Evolutionary conservation across 805 yeast species (phyloP).

Genomic region (Martiniozyma abietophila): DNA sequence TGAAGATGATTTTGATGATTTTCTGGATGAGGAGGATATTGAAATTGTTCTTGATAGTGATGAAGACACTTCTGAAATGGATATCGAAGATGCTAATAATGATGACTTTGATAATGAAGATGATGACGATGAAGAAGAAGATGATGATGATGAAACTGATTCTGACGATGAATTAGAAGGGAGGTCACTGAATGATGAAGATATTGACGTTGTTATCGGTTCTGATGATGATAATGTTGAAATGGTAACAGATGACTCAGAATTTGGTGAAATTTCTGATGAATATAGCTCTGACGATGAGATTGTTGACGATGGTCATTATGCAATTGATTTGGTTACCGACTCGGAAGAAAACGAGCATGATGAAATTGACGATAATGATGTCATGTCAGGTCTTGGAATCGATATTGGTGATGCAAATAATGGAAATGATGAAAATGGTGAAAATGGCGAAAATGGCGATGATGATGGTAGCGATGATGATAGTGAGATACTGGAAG

Average conservation of each 20-base stretch:
- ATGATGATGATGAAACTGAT: slow-evolving; percentile 27
- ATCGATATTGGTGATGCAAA: slow-evolving; percentile 13
- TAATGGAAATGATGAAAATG: slow-evolving; percentile 18
- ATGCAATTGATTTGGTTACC: slow-evolving; percentile 21
- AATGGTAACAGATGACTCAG: slow-evolving; percentile 3
- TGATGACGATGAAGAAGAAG: slow-evolving; percentile 17
- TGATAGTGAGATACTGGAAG: slow-evolving; percentile 25
- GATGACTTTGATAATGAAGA: slow-evolving; percentile 13
- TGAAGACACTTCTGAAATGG: slow-evolving; percentile 13
- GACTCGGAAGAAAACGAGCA: slow-evolving; percentile 4
- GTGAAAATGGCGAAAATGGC: slow-evolving; percentile 10
- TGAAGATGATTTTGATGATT: slow-evolving; percentile 11
- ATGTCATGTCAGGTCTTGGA: slow-evolving; percentile 15
- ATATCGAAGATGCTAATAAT: slow-evolving; percentile 28
- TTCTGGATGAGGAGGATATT: slow-evolving; percentile 14
- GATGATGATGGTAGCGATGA: slow-evolving; percentile 17
- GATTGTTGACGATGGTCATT: slow-evolving; percentile 19
- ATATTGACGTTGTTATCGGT: neutral
- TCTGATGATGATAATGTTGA: slow-evolving; percentile 1
- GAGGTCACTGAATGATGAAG: neutral
- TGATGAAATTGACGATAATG: slow-evolving; percentile 20
- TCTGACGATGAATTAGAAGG: slow-evolving; percentile 7
- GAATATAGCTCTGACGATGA: slow-evolving; percentile 17
- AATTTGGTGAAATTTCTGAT: slow-evolving; percentile 7
- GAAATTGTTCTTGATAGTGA: slow-evolving; percentile 24